Conservation (phyloP, 2,329 filamentous ascomycete genomes). For the Tolypocladium cylindrosporum region DNA sequence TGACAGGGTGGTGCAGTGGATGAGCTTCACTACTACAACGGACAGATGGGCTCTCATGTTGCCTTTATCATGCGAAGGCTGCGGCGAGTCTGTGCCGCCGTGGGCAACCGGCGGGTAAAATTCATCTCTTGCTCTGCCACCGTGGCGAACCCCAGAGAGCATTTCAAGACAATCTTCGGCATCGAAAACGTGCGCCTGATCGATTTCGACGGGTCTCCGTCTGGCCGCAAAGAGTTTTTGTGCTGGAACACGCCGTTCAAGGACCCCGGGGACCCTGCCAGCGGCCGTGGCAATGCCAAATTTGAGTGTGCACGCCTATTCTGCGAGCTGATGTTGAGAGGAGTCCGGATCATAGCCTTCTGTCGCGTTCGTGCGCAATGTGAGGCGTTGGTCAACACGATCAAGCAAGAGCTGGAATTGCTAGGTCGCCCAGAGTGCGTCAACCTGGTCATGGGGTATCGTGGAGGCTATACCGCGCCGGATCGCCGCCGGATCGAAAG, state of each 20-base stretch:
- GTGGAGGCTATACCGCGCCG: slow-evolving; percentile 87
- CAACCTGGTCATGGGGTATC: slow-evolving; percentile 83
- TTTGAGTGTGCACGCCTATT: slow-evolving; percentile 84
- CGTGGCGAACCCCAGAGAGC: slow-evolving; percentile 81
- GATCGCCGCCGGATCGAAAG: slow-evolving; percentile 81
- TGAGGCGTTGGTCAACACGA: slow-evolving; percentile 70
- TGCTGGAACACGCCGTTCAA: slow-evolving; percentile 98
- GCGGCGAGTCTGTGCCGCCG: slow-evolving; percentile 75
- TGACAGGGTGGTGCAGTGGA: slow-evolving; percentile 39
- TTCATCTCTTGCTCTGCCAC: slow-evolving; percentile 97
- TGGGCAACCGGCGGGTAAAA: slow-evolving; percentile 75
- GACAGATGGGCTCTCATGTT: slow-evolving; percentile 86
- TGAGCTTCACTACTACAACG: slow-evolving; percentile 94
- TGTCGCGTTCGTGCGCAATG: slow-evolving; percentile 82
- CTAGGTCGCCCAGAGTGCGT: slow-evolving; percentile 68
- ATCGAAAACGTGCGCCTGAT: slow-evolving; percentile 71
- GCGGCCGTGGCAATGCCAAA: slow-evolving; percentile 74
- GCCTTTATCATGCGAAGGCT: slow-evolving; percentile 89
- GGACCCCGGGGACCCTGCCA: slow-evolving; percentile 77
- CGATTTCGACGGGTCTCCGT: slow-evolving; percentile 88
- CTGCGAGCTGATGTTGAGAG: slow-evolving; percentile 77
- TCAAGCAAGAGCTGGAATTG: slow-evolving; percentile 65
- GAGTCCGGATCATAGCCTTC: slow-evolving; percentile 87
- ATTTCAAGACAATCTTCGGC: slow-evolving; percentile 93
- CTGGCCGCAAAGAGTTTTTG: slow-evolving; percentile 81